phyloP scores from a whole-genome alignment of 2,329 filamentous ascomycete species.

The Colletotrichum siamense region DNA sequence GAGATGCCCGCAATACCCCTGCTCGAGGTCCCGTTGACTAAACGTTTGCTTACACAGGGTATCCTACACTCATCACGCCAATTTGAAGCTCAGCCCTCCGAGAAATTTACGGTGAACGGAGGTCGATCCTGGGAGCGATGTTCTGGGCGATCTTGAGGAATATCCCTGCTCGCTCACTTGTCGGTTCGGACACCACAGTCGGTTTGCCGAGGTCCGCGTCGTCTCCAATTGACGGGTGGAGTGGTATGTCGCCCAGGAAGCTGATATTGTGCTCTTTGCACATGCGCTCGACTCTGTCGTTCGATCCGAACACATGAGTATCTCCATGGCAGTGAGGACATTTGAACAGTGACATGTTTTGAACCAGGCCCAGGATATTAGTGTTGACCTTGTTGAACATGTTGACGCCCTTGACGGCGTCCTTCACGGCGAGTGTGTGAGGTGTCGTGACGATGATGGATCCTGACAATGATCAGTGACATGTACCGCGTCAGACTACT shows the following conservation, averaged over 20 bases:
- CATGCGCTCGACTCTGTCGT: constrained; percentile 68
- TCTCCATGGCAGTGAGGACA: constrained; percentile 80
- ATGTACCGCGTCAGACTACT: not conserved
- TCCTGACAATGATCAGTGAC: constrained; percentile 46
- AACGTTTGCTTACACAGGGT: constrained; percentile 20
- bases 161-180: constrained; percentile 72
- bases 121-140: constrained; percentile 50
- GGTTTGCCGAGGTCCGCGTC: constrained; percentile 88
- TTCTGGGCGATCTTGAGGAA: constrained; percentile 74
- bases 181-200: constrained; percentile 86
- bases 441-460: constrained; percentile 91
- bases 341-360: constrained; percentile 88
- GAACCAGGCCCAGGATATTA: constrained; percentile 83
- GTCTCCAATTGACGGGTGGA: constrained; percentile 85
- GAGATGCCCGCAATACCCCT: constrained; percentile 21
- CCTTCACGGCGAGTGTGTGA: constrained; percentile 89
- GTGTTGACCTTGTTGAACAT: constrained; percentile 90
- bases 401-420: constrained; percentile 88
- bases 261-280: constrained; percentile 76
- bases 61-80: not conserved
- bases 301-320: constrained; percentile 76
- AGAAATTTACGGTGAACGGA: not conserved
- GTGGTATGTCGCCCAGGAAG: constrained; percentile 87
- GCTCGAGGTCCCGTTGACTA: constrained; percentile 12
- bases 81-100: not conserved